phyloP scores from a whole-genome alignment of 2,329 filamentous ascomycete species.

The Dendrostoma leiphaemia region DNA sequence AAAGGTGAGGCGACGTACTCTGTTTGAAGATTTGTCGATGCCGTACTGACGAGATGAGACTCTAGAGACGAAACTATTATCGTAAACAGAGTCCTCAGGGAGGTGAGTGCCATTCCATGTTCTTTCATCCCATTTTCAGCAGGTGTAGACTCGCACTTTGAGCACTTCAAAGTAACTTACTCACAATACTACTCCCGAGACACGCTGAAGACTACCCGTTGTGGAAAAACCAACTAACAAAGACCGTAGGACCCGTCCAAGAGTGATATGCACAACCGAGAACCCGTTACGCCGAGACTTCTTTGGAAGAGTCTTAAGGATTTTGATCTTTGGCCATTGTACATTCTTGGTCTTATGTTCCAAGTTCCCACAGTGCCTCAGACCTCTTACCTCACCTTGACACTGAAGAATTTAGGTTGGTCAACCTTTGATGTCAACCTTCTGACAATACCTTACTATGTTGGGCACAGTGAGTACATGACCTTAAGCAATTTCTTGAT shows the following conservation, averaged over 20 bases:
- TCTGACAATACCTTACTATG: slow-evolving; percentile 55
- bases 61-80: slow-evolving; percentile 57
- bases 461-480: slow-evolving; percentile 28
- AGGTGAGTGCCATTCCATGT: no score
- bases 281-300: slow-evolving; percentile 48
- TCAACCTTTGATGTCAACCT: slow-evolving; percentile 61
- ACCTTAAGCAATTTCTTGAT: background rate
- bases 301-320: slow-evolving; percentile 54
- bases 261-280: slow-evolving; percentile 59
- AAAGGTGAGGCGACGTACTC: slow-evolving; percentile 30
- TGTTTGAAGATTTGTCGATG: background rate
- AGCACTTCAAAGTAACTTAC: no score
- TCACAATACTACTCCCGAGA: no score
- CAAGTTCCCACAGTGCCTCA: slow-evolving; percentile 52
- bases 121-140: no score
- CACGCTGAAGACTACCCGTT: no score
- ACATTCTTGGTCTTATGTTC: slow-evolving; percentile 51
- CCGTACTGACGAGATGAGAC: fast-evolving
- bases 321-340: slow-evolving; percentile 48
- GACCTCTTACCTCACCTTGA: slow-evolving; percentile 56
- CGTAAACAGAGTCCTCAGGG: slow-evolving; percentile 56
- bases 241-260: slow-evolving; percentile 62
- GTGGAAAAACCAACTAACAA: no score
- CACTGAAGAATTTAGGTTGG: slow-evolving; percentile 55
- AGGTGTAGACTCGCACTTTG: no score